Percentiles rank a stretch among this genome's conserved stretches.
Conservation (phyloP, 257 asterid genomes). For the Forsythia viridissima region DNA sequence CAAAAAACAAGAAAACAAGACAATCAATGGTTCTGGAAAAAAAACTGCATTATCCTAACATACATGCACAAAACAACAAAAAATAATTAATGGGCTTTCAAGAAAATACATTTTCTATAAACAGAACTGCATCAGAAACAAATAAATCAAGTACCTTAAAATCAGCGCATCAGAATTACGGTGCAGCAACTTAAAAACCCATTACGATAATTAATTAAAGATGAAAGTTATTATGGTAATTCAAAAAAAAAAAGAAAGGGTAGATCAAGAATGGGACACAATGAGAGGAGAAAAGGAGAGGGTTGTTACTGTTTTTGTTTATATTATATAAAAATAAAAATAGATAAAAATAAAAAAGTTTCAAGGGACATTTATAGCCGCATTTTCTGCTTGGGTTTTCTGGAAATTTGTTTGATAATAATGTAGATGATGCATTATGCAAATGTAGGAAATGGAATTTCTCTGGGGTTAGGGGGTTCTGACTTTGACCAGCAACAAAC, state of each 20-base stretch:
- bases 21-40: slow-evolving; percentile 11
- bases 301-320: slow-evolving; percentile 3
- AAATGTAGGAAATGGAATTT: slow-evolving; percentile 24
- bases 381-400: slow-evolving; percentile 34
- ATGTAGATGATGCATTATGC: not conserved
- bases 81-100: slow-evolving; percentile 14
- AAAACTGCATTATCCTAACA: slow-evolving; percentile 4
- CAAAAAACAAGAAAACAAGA: slow-evolving; percentile 11
- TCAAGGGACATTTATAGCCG: slow-evolving; percentile 34
- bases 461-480: slow-evolving; percentile 27
- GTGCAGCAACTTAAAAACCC: slow-evolving; percentile 26
- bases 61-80: slow-evolving; percentile 19
- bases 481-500: slow-evolving; percentile 52
- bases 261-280: slow-evolving; percentile 26
- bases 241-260: slow-evolving; percentile 23
- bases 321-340: not conserved
- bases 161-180: slow-evolving; percentile 26
- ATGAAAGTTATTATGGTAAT: slow-evolving; percentile 5
- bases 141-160: slow-evolving; percentile 26
- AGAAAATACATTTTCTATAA: slow-evolving; percentile 16
- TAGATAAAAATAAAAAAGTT: slow-evolving; percentile 13
- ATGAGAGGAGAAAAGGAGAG: slow-evolving; percentile 8
- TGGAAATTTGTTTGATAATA: slow-evolving; percentile 23
- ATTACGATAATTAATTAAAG: slow-evolving; percentile 24
- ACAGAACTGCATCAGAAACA: not conserved